phyloP scores from a whole-genome alignment of 345 rosid genomes.

The Pistacia vera region DNA sequence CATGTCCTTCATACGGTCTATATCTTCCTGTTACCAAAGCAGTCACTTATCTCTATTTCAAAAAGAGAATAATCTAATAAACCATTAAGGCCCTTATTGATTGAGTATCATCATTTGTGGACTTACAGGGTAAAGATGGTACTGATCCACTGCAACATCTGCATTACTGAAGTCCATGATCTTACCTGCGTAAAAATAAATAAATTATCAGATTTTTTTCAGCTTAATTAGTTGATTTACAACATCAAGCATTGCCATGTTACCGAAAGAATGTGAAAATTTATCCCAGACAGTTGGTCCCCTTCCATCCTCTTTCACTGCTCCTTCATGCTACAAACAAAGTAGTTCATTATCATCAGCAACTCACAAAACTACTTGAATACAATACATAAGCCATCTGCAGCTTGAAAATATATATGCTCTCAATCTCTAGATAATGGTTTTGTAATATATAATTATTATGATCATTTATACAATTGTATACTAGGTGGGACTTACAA shows the following conservation, averaged over 20 bases:
- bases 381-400: no score
- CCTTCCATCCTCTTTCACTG: slow-evolving; percentile 86
- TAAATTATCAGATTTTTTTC: no score
- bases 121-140: slow-evolving; percentile 75
- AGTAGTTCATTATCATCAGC: background rate
- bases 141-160: slow-evolving; percentile 90
- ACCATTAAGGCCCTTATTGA: background rate
- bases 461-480: no score
- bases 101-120: background rate
- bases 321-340: slow-evolving; percentile 74
- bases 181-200: slow-evolving; percentile 49
- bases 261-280: slow-evolving; percentile 71
- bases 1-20: slow-evolving; percentile 88
- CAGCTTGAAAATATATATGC: no score
- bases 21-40: slow-evolving; percentile 65
- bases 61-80: background rate
- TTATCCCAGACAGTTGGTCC: slow-evolving; percentile 88
- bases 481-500: no score
- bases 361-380: background rate
- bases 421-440: no score
- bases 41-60: background rate
- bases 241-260: no score
- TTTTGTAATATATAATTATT: no score
- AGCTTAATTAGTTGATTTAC: no score
- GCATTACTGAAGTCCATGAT: slow-evolving; percentile 71